Evolutionary conservation across 257 asterid genomes (phyloP), one percentile per base, ranked within the genome.

Genomic region (Fraxinus cuspidata): DNA sequence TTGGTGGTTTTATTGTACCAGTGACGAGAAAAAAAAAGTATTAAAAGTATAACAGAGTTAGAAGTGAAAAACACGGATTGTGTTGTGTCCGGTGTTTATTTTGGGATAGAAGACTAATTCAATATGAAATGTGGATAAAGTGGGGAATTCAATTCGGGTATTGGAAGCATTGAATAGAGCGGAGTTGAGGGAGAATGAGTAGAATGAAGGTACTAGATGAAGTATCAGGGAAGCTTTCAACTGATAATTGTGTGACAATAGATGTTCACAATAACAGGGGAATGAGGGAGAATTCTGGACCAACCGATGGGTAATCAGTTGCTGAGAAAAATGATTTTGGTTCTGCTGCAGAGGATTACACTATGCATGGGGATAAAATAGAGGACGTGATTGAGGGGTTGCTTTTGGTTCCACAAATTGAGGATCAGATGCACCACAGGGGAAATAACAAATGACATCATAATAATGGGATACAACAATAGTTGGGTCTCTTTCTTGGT

Each of bases 231-330:
- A 34, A 3, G 6, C 37, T 34, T 34, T 6, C 6, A 6, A 34
- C 37, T 34, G 37, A 34, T 34, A 34, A 34, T 74, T 65, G 65
- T 31, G 77, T 67, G 34, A 80, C 81, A 19, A 89, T 90, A 93
- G 89, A 85, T 75, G 37, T 34, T 34, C 6, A 34, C 37, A 34
- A 34, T 34, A 34, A 34, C 37, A 4, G 37, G 37, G 4, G 7
- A 34, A 34, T 34, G 37, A 34, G 37, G 37, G 37, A 34, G 37
- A 34, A 0, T 34, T 34, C 37, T 34, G 37, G 37, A 34, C 37
- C 7, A 34, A 34, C 37, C 6, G 37, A 34, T 34, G 37, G 37
- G 5, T 34, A 34, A 34, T 34, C 37, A 34, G 37, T 34, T 34
- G 37, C 4, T 4, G 37, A 34, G 37, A 34, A 34, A 34, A 34